Evolutionary conservation across 108 stramenopile genomes (phyloP), one percentile per base, ranked within the genome.

Genomic region (Pseudonitzschia multistriata): DNA sequence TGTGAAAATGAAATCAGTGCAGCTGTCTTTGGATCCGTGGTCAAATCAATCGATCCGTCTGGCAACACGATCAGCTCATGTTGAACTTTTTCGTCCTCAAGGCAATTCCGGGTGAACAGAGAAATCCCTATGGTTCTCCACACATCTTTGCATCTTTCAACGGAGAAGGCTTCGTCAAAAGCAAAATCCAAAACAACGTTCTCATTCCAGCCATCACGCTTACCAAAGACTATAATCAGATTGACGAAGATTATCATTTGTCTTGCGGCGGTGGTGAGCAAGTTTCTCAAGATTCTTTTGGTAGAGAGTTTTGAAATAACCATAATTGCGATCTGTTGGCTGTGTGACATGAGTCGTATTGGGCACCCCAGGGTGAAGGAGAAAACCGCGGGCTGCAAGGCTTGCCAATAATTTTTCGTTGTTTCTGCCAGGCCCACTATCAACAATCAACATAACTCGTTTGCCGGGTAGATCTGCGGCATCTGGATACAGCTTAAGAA

Each of bases 321-420:
- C 50, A 19, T 53, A 53, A 17, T 53, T 53, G 10, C 25, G 10
- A 53, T 53, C 50, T 21, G 50, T 53, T 53, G 50, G 14, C 0
- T 66, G 65, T 66, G 65, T 49, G 33, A 66, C 45, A 1, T 66
- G 65, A 24, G 65, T 66, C 6, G 65, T 71, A 29, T 71, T 60
- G 0, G 45, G 70, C 2, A 57, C 59, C 0, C 28, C 6, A 3
- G 34, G 34, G 0, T 24, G 5, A 5, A 71, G 0, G 25, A 62
- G 62, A n/a, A 71, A 28, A n/a, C 70, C 70, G 17, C 30, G 29
- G 5, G 0, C n/a, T 64, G 8, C 4, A 3, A 71, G 37, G n/a
- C 28, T 28, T 1, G 61, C 70, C 4, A 71, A 25, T 39, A 47
- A 27, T 14, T 71, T 39, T 35, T 62, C 28, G 13, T 71, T 19